Evolutionary conservation across 257 asterid genomes (phyloP), one percentile per base, ranked within the genome.

Genomic region (Nicotiana otophora): DNA sequence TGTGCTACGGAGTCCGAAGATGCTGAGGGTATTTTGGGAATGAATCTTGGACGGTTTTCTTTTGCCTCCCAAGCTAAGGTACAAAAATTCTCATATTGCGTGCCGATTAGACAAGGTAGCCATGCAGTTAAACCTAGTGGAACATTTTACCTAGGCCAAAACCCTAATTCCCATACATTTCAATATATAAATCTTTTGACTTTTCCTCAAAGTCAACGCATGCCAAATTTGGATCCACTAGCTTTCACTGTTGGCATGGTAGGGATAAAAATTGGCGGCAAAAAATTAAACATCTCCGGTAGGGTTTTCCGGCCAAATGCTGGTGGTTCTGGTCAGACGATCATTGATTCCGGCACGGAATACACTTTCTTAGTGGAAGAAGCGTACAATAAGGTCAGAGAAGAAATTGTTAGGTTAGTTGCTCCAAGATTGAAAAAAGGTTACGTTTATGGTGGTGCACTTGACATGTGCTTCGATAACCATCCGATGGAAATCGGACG

Each of bases 301-400:
- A 28, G 92, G 3, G 97, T 79, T 7, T 95, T 95, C 87, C 87
- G 89, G 5, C 97, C 98, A 0, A 93, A 93, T 82, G 90, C 92
- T 0, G 88, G 92, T 4, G 99, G 99, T 5, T 91, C 99, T 1
- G 98, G 99, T 1, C 99, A 95, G 83, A 93, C 99, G 17, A 91
- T 95, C 66, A 83, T 95, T 5, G 99, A 95, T 15, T 95, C 99
- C 30, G 99, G 97, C 74, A 95, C 99, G 0, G 91, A 92, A 8
- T 93, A 91, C 65, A 95, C 98, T 0, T 93, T 91, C 8, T 78
- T 95, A n/a, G 97, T 91, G 60, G 98, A 90, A 8, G 86, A 85
- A 0, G 99, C 98, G 0, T 95, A 95, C 20, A 84, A 82, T 5
- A 87, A 81, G 85, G 87, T 93, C 39, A 86, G 94, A 81, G 91